Evolutionary conservation across 1,284 basidiomycete species (phyloP).

Genomic region (Cryptococcus jaspeensis): DNA sequence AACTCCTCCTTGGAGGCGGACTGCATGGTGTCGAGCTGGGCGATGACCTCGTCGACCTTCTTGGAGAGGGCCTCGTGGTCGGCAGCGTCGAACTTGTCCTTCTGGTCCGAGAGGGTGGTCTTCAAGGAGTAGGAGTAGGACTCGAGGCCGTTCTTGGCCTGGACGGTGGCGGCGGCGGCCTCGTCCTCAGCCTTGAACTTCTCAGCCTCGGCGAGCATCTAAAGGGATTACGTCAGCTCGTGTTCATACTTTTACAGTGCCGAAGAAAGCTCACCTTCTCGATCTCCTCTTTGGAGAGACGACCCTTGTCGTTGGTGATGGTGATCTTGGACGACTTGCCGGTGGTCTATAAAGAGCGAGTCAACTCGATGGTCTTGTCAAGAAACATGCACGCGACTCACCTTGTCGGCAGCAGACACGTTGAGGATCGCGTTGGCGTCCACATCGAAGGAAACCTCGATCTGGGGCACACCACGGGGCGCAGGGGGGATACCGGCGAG

Average conservation of each 20-base stretch:
- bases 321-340: slow-evolving; percentile 83
- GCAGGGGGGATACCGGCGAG: slow-evolving; percentile 94
- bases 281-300: slow-evolving; percentile 97
- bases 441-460: slow-evolving; percentile 94
- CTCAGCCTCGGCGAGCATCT: slow-evolving; percentile 98
- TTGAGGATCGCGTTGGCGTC: slow-evolving; percentile 98
- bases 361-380: background rate
- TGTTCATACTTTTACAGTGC: no score
- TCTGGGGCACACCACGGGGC: slow-evolving; percentile 93
- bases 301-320: slow-evolving; percentile 98
- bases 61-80: slow-evolving; percentile 86
- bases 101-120: slow-evolving; percentile 84
- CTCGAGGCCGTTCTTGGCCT: slow-evolving; percentile 95
- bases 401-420: slow-evolving; percentile 84
- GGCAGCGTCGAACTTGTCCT: slow-evolving; percentile 78
- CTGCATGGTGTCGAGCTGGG: slow-evolving; percentile 85
- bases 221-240: slow-evolving; percentile 33
- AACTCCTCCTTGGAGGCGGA: slow-evolving; percentile 89
- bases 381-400: background rate
- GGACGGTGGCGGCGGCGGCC: slow-evolving; percentile 91
- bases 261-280: slow-evolving; percentile 70
- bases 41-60: slow-evolving; percentile 80
- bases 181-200: slow-evolving; percentile 77
- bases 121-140: slow-evolving; percentile 95
- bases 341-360: slow-evolving; percentile 61